Percentiles rank a stretch among this genome's conserved stretches.
Conservation (phyloP, 345 rosid genomes). For the Cardamine chenopodiifolia region DNA sequence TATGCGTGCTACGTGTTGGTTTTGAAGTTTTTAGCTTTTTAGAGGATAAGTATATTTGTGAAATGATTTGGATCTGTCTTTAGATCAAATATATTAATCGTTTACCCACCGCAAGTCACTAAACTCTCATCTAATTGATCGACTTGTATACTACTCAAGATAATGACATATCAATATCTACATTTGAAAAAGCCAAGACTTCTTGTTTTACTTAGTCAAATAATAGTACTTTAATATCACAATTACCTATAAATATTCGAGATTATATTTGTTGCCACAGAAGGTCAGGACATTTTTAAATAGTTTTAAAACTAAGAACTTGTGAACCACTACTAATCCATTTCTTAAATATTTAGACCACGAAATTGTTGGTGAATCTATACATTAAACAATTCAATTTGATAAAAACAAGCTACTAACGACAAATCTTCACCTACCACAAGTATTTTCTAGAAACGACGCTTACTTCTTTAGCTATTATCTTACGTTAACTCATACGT, state of each 20-base stretch:
- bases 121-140: not conserved
- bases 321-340: slow-evolving; percentile 35
- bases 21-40: not conserved
- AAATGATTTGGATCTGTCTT: not conserved
- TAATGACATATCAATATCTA: slow-evolving; percentile 6
- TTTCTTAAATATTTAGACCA: not conserved
- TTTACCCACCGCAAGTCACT: not conserved
- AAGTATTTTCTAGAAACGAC: not conserved
- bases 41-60: not conserved
- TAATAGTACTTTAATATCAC: slow-evolving; percentile 1
- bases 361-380: not conserved
- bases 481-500: not conserved
- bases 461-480: not conserved
- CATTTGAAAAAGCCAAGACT: not conserved
- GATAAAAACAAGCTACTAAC: not conserved
- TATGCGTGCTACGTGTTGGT: not conserved
- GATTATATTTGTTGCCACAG: slow-evolving; percentile 1
- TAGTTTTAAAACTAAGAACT: slow-evolving; percentile 24
- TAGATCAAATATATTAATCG: not conserved
- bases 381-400: not conserved
- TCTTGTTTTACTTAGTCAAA: not conserved
- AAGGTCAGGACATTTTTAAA: slow-evolving; percentile 1
- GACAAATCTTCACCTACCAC: slow-evolving; percentile 27
- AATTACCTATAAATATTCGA: not conserved
- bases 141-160: not conserved